Evolutionary conservation across 495 filamentous ascomycete genomes (phyloP).

Genomic region (Pyrenula massariospora): DNA sequence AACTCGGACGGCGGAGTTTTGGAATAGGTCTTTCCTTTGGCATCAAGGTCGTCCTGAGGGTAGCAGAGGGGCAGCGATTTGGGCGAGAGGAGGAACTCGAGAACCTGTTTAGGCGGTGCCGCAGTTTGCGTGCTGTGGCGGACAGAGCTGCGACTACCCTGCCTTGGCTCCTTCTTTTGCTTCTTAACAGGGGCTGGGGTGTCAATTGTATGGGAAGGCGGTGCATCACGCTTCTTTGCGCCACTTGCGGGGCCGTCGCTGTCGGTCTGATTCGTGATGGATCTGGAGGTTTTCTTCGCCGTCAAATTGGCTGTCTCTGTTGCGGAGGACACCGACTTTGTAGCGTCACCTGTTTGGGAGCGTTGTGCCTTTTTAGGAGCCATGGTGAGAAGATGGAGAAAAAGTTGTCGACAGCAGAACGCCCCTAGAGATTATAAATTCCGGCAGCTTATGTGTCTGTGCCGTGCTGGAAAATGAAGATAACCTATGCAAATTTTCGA

Average conservation of each 20-base stretch:
- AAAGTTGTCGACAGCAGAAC: too few relatives aligned
- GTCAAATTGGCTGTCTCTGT: neutral
- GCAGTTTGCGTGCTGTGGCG: neutral
- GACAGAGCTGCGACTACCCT: neutral
- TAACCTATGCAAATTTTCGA: too few relatives aligned
- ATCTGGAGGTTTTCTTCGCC: neutral
- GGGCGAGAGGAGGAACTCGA: constrained; percentile 17
- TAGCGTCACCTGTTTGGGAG: neutral
- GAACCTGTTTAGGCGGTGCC: constrained; percentile 4
- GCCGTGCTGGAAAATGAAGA: too few relatives aligned
- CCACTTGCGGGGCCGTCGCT: neutral
- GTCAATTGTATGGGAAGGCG: neutral
- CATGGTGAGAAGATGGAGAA: neutral
- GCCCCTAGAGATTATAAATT: too few relatives aligned
- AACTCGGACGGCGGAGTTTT: constrained; percentile 6
- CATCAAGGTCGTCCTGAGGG: constrained; percentile 19
- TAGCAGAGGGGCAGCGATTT: constrained; percentile 12
- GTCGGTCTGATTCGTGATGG: neutral
- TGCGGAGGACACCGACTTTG: neutral
- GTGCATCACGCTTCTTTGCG: neutral
- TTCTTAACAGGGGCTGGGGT: neutral
- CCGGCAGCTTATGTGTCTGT: too few relatives aligned
- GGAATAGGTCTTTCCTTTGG: constrained; percentile 12
- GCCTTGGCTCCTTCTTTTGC: neutral
- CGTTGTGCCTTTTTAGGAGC: neutral